Conservation (phyloP, 352 stramenopile genomes). For the Phytophthora kernoviae region DNA sequence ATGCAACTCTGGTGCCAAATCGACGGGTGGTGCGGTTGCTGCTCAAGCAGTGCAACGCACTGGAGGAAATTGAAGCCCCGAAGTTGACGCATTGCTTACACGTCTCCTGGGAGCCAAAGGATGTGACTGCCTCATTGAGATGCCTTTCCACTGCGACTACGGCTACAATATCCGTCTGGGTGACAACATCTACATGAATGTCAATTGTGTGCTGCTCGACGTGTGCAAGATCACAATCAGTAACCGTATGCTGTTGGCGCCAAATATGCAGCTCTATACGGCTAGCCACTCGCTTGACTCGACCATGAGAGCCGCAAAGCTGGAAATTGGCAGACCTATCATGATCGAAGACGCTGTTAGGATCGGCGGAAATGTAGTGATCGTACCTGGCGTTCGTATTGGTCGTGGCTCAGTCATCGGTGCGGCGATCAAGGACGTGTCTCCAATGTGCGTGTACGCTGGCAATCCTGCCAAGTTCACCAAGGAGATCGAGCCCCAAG, state of each 20-base stretch:
- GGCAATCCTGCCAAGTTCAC: conserved; percentile 85
- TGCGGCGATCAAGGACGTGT: conserved; percentile 83
- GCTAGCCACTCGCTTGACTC: conserved; percentile 79
- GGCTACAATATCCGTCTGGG: conserved; percentile 80
- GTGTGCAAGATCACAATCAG: conserved; percentile 80
- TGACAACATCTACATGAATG: conserved; percentile 88
- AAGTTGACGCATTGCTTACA: conserved; percentile 28
- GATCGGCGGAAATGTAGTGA: conserved; percentile 78
- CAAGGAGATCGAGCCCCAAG: conserved; percentile 47
- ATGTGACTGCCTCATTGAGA: conserved; percentile 65
- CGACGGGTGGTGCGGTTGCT: conserved; percentile 38
- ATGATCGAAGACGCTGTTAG: conserved; percentile 87
- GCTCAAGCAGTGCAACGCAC: conserved; percentile 51
- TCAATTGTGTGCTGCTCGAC: conserved; percentile 87
- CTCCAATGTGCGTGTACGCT: conserved; percentile 61
- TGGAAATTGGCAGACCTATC: conserved; percentile 68
- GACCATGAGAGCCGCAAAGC: conserved; percentile 34
- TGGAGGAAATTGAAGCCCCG: conserved; percentile 28
- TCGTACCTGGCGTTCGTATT: conserved; percentile 73
- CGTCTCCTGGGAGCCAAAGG: conserved; percentile 54
- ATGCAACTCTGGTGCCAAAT: conserved; percentile 44
- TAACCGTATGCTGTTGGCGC: conserved; percentile 70
- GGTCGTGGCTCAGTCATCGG: conserved; percentile 70
- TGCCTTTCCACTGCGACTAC: conserved; percentile 90
- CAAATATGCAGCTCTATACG: conserved; percentile 79